These are phyloP conservation scores for Hortaea sp. DNA, from an alignment of 2,329 filamentous ascomycete species.

Conservation along the genomic window DNA sequence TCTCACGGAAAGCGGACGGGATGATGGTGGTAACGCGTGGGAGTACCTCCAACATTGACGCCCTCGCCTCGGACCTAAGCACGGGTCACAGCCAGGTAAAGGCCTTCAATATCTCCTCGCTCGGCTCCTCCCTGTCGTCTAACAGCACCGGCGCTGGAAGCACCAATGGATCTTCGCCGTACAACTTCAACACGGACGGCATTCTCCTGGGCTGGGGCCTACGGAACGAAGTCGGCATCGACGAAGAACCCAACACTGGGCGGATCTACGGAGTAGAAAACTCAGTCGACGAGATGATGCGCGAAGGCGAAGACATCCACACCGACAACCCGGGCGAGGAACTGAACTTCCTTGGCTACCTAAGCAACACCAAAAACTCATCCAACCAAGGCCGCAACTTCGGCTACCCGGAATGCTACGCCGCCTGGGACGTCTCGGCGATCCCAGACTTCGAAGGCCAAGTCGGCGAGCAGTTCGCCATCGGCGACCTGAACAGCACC, in stretches of 20 bases:
- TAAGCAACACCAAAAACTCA: slow-evolving; percentile 38
- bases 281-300: slow-evolving; percentile 51
- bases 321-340: slow-evolving; percentile 62
- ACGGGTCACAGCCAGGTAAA: slow-evolving; percentile 60
- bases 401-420: slow-evolving; percentile 61
- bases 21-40: slow-evolving; percentile 57
- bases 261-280: slow-evolving; percentile 56
- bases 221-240: slow-evolving; percentile 61
- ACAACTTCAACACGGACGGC: slow-evolving; percentile 43
- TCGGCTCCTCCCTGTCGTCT: too few relatives aligned
- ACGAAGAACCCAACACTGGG: slow-evolving; percentile 46
- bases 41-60: slow-evolving; percentile 53
- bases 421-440: slow-evolving; percentile 49
- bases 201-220: slow-evolving; percentile 55
- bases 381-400: slow-evolving; percentile 46
- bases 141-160: slow-evolving; percentile 28
- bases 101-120: slow-evolving; percentile 41
- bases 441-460: slow-evolving; percentile 38
- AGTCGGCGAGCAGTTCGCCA: slow-evolving; percentile 42
- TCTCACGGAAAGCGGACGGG: slow-evolving; percentile 45
- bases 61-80: slow-evolving; percentile 37
- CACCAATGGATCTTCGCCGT: slow-evolving; percentile 27
- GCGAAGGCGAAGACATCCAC: slow-evolving; percentile 28
- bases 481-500: slow-evolving; percentile 33
- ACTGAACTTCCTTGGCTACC: slow-evolving; percentile 59